Percentiles rank a stretch among this genome's conserved stretches.
phyloP scores from a whole-genome alignment of 73 alveolate species.

The Paramecium pentaurelia region DNA sequence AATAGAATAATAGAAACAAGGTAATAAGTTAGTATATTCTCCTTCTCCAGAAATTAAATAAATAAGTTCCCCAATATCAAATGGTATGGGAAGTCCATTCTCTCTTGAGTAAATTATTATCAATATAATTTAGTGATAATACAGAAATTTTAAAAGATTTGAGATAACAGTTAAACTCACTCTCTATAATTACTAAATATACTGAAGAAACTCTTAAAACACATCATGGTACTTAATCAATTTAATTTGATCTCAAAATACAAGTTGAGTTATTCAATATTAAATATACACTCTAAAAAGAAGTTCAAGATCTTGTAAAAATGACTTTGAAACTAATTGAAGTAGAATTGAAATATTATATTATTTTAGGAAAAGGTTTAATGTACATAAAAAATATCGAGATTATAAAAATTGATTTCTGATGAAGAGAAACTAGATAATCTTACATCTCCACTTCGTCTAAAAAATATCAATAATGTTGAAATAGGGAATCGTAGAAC shows the following conservation, averaged over 20 bases:
- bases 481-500: background rate
- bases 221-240: background rate
- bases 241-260: background rate
- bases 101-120: background rate
- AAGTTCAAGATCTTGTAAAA: background rate
- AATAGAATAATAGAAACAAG: background rate
- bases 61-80: background rate
- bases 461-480: background rate
- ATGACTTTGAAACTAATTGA: background rate
- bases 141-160: background rate
- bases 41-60: background rate
- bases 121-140: background rate
- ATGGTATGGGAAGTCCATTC: background rate
- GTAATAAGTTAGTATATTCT: background rate
- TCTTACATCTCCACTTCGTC: background rate
- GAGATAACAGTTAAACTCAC: background rate
- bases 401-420: background rate
- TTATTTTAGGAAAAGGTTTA: background rate
- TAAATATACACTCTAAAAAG: background rate
- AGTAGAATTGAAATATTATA: background rate
- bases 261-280: slow-evolving; percentile 23
- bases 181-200: background rate
- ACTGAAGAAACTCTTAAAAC: background rate
- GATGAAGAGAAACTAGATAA: background rate
- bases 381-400: background rate